Evolutionary conservation across 257 asterid genomes (phyloP), one percentile per base, ranked within the genome.

Genomic region (Fraxinus cuspidata): DNA sequence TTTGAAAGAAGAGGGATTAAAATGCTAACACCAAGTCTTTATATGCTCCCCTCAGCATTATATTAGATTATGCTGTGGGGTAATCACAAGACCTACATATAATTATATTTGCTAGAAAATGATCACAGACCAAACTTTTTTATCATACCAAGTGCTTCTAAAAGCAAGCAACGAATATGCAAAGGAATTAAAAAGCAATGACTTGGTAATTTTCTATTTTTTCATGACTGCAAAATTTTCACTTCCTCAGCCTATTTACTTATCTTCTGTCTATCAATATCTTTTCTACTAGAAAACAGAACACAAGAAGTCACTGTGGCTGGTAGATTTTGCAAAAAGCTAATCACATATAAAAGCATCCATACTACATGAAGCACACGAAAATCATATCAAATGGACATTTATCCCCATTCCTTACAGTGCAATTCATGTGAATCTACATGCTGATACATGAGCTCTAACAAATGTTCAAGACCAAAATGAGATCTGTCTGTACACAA

Each of bases 361-460:
- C 23, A 19, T 19, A n/a, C 74, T 11, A 1, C 56, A 29, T 25
- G 11, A 31, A 51, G 37, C 63, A 58, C 70, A 37, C 2, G 7
- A 72, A 37, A 76, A 76, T 28, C 53, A 47, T 67, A 42, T 37
- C 49, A 27, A 65, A 76, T 31, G 49, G 66, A 42, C 66, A 66
- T 16, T 42, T 16, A 64, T 44, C 9, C 47, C 29, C 47, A 31
- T 19, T n/a, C 74, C 18, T 51, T 29, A 23, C 51, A 28, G 16
- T n/a, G 42, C 47, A 77, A 42, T 8, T 32, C 58, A 70, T n/a
- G 27, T 42, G 63, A 58, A 63, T 71, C 71, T 40, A 12, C 31
- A 60, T 40, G 25, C 38, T 19, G 7, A 49, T n/a, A 68, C 35
- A 16, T 35, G 42, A n/a, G 12, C 75, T 63, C 69, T 25, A n/a